Percentiles rank a stretch among this genome's conserved stretches.
Conservation (phyloP, 2,329 filamentous ascomycete genomes). For the Arthrobotrys sinensis region DNA sequence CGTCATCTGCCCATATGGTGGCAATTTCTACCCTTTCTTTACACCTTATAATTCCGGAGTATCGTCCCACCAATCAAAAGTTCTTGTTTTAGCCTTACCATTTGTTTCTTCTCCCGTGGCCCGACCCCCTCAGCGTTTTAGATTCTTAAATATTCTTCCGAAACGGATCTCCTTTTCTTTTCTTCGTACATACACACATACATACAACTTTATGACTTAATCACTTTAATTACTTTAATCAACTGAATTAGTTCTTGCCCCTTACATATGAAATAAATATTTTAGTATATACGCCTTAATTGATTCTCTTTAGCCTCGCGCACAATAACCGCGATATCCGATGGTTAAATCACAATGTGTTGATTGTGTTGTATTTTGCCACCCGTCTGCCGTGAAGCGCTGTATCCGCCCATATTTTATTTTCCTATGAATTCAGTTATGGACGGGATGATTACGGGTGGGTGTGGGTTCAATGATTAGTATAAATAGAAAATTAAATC, state of each 20-base stretch:
- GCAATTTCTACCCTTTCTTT: slow-evolving; percentile 8
- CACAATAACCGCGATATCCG: background rate
- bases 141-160: slow-evolving; percentile 13
- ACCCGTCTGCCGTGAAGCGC: background rate
- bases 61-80: slow-evolving; percentile 30
- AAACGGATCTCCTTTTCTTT: slow-evolving; percentile 7
- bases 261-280: too few relatives aligned
- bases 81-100: slow-evolving; percentile 10
- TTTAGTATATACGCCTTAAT: background rate
- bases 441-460: background rate
- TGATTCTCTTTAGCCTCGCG: background rate
- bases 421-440: background rate
- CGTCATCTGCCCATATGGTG: background rate
- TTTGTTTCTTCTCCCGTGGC: slow-evolving; percentile 6
- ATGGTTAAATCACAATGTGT: background rate
- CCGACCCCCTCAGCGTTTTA: slow-evolving; percentile 22
- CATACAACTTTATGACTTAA: background rate
- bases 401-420: background rate
- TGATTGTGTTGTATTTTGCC: slow-evolving; percentile 4
- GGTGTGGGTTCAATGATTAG: background rate
- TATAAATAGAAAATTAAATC: background rate
- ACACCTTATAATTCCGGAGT: slow-evolving; percentile 25
- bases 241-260: too few relatives aligned
- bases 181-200: background rate
- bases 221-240: background rate